Percentiles rank a stretch among this genome's conserved stretches.
Conservation (phyloP, 176 grass and related monocot genomes). For the Secale cereale region DNA sequence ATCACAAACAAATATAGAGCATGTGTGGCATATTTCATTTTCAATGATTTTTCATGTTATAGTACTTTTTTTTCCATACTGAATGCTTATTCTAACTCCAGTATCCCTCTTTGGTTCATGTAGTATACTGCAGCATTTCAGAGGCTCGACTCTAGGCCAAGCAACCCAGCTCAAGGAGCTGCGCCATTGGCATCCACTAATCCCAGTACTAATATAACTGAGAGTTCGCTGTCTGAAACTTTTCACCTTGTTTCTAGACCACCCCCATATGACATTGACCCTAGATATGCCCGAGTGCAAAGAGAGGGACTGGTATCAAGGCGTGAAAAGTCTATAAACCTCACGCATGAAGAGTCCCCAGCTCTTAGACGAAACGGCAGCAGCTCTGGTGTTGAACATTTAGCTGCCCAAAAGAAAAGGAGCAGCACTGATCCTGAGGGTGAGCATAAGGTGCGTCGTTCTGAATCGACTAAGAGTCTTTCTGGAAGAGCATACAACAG, state of each 20-base stretch:
- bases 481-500: conserved; percentile 55
- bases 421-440: conserved; percentile 56
- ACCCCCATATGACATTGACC: conserved; percentile 62
- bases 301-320: conserved; percentile 83
- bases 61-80: not conserved
- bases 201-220: conserved; percentile 32
- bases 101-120: conserved; percentile 11
- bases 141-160: conserved; percentile 67
- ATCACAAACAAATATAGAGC: not conserved
- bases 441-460: conserved; percentile 49
- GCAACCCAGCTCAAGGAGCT: conserved; percentile 49
- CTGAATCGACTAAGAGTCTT: conserved; percentile 73
- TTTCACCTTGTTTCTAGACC: conserved; percentile 77
- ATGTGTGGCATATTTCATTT: not conserved
- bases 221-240: conserved; percentile 52
- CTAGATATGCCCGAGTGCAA: conserved; percentile 66
- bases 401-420: conserved; percentile 66
- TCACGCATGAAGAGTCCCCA: conserved; percentile 64
- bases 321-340: conserved; percentile 78
- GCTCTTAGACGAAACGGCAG: conserved; percentile 71
- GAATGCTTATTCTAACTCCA: not conserved
- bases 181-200: conserved; percentile 39
- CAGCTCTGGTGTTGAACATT: conserved; percentile 60
- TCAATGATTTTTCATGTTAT: not conserved
- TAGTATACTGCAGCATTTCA: conserved; percentile 79